phyloP scores from a whole-genome alignment of 2,329 filamentous ascomycete species.

The Thelonectria rubi region DNA sequence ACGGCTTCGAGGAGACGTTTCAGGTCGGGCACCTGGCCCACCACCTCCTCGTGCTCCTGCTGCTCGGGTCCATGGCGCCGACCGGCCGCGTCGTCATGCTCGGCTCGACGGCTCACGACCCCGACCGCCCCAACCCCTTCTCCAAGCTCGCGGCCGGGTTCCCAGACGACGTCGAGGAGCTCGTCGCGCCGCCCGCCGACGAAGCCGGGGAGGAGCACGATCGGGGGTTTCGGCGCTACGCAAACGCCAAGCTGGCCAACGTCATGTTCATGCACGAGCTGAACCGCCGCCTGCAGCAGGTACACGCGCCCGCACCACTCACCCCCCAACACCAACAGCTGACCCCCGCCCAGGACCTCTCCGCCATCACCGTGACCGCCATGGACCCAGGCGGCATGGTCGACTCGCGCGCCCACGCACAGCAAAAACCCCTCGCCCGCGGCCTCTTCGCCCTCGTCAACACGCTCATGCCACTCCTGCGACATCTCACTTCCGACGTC shows the following conservation, averaged over 20 bases:
- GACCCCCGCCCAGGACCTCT: slow-evolving; percentile 23
- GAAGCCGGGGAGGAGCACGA: slow-evolving; percentile 27
- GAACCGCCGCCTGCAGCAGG: slow-evolving; percentile 27
- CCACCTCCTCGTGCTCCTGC: slow-evolving; percentile 34
- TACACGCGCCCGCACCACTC: slow-evolving; percentile 31
- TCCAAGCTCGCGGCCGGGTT: slow-evolving; percentile 25
- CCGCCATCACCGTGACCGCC: slow-evolving; percentile 32
- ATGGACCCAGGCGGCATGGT: slow-evolving; percentile 38
- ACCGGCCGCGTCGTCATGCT: slow-evolving; percentile 31
- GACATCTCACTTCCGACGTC: slow-evolving; percentile 20
- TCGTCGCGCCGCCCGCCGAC: slow-evolving; percentile 21
- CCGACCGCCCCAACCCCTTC: slow-evolving; percentile 26
- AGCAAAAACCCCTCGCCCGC: slow-evolving; percentile 22
- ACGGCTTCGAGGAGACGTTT: slow-evolving; percentile 32
- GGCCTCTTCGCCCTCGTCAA: not conserved
- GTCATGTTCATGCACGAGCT: slow-evolving; percentile 42
- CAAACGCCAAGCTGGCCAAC: slow-evolving; percentile 35
- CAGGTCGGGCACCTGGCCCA: slow-evolving; percentile 36
- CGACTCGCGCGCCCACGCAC: slow-evolving; percentile 33
- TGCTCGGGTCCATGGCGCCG: slow-evolving; percentile 28
- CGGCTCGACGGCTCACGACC: slow-evolving; percentile 27
- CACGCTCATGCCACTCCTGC: slow-evolving; percentile 16
- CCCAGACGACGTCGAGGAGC: slow-evolving; percentile 13
- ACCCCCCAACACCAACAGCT: slow-evolving; percentile 27
- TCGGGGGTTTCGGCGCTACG: slow-evolving; percentile 38